phyloP scores from a whole-genome alignment of 345 rosid species.

The Cardiospermum halicacabum region DNA sequence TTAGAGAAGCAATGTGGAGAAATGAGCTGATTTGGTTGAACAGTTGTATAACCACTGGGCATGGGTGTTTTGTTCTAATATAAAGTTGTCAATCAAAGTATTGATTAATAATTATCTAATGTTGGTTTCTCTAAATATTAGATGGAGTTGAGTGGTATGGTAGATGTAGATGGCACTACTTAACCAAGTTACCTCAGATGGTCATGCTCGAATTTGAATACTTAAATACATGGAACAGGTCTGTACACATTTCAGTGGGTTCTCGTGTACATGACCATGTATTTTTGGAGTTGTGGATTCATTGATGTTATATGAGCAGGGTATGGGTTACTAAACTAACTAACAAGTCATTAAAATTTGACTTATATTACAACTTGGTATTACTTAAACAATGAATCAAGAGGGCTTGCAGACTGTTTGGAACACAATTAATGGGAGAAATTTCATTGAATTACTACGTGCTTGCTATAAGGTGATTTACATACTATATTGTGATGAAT shows the following conservation, averaged over 20 bases:
- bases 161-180: no score
- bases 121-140: slow-evolving; percentile 1
- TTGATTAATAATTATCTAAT: neutral
- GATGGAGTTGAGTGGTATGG: neutral
- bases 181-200: no score
- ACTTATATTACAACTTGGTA: neutral
- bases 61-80: slow-evolving; percentile 6
- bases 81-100: neutral
- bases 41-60: slow-evolving; percentile 1
- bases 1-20: neutral
- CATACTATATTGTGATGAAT: neutral
- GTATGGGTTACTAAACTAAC: neutral
- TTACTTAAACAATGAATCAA: neutral
- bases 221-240: no score
- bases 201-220: no score
- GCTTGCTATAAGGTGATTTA: neutral
- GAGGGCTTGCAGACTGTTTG: neutral
- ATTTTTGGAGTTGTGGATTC: neutral
- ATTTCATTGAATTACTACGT: neutral
- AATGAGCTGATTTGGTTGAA: neutral
- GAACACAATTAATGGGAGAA: neutral
- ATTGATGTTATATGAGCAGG: neutral
- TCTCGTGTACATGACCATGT: neutral
- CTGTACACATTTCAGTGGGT: neutral
- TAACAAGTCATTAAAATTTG: neutral